A percentile compares a stretch with the other conserved stretches of the same genome.
These are phyloP conservation scores for Stygiomarasmius scandens DNA, from an alignment of 1,284 basidiomycete species.

Conservation along the genomic window DNA sequence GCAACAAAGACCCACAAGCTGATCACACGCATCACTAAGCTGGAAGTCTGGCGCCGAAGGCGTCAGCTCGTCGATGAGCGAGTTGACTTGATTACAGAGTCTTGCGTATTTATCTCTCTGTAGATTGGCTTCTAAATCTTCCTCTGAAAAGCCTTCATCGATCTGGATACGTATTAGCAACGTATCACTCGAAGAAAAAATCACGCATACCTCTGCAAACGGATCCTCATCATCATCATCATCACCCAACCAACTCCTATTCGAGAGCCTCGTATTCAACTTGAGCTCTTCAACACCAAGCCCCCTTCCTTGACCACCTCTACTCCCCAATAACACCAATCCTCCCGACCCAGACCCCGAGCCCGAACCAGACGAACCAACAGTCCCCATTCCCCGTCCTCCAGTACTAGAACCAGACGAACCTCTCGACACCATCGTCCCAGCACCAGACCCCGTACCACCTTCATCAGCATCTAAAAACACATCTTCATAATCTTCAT, in stretches of 20 bases:
- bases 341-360: background rate
- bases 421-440: no score
- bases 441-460: no score
- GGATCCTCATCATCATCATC: conserved; percentile 92
- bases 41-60: conserved; percentile 81
- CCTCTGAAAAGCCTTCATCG: conserved; percentile 87
- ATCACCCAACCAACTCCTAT: conserved; percentile 83
- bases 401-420: background rate
- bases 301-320: background rate
- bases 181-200: conserved; percentile 10
- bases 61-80: conserved; percentile 84
- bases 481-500: conserved; percentile 92
- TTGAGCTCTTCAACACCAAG: conserved; percentile 60
- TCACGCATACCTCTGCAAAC: conserved; percentile 77
- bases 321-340: background rate
- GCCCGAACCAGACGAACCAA: background rate
- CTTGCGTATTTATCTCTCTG: conserved; percentile 90
- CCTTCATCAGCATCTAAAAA: no score
- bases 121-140: conserved; percentile 87
- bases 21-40: conserved; percentile 83
- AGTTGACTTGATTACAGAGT: conserved; percentile 77
- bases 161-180: conserved; percentile 51
- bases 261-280: conserved; percentile 82
- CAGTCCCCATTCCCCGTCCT: background rate
- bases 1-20: conserved; percentile 74